Percentiles rank a stretch among this genome's conserved stretches.
These are phyloP conservation scores for Eucalyptus fibrosa DNA, from an alignment of 345 rosid genomes.

Conservation along the genomic window DNA sequence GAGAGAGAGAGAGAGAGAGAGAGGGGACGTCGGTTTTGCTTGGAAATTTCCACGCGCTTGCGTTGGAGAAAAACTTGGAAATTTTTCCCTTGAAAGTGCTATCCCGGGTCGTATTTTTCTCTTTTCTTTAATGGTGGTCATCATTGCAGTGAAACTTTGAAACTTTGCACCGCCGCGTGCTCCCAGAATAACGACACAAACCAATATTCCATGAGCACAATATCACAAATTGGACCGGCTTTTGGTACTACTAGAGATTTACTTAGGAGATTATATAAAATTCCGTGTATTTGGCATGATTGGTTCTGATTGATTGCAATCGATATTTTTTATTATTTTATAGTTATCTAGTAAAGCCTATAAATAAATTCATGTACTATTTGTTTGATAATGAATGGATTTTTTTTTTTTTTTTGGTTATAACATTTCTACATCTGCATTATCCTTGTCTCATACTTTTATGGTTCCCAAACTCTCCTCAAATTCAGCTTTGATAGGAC, in stretches of 20 bases:
- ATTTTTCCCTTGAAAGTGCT: background rate
- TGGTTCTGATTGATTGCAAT: no score
- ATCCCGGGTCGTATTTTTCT: background rate
- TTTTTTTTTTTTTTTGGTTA: background rate
- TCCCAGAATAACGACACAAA: background rate
- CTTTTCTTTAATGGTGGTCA: background rate
- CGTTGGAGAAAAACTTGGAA: background rate
- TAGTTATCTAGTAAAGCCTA: background rate
- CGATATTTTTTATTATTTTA: no score
- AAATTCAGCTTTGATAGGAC: background rate
- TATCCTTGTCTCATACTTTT: background rate
- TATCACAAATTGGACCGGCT: background rate
- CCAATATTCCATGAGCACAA: background rate
- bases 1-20: background rate
- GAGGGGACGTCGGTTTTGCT: background rate
- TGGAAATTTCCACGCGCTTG: background rate
- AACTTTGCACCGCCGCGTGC: background rate
- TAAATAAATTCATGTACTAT: no score
- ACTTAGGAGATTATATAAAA: background rate
- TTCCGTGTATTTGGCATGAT: background rate
- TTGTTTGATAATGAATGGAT: no score
- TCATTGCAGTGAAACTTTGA: background rate
- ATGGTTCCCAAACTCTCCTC: background rate
- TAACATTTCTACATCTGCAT: background rate
- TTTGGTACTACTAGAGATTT: background rate